Evolutionary conservation across 75 land plant genomes (phyloP).

Genomic region (Picea sitchensis): DNA sequence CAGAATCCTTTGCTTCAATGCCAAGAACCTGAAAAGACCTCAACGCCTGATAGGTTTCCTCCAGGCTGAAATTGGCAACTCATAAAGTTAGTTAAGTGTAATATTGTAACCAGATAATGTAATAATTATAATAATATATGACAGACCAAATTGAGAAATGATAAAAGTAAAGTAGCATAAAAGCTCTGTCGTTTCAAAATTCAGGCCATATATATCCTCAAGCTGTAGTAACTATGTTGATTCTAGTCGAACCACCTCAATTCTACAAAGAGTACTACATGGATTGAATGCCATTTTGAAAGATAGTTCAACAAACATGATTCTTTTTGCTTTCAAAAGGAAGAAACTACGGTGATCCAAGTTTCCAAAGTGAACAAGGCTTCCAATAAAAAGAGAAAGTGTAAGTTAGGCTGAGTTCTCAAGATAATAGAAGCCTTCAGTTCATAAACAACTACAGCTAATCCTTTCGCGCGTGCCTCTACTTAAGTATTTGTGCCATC

Average conservation of each 20-base stretch:
- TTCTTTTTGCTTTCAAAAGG: too few species aligned
- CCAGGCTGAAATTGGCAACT: conserved; percentile 31
- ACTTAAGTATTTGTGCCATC: too few species aligned
- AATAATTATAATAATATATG: neutral
- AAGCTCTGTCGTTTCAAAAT: neutral
- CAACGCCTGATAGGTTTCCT: conserved; percentile 55
- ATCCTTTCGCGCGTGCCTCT: too few species aligned
- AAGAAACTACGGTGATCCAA: too few species aligned
- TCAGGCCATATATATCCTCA: neutral
- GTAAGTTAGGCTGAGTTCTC: too few species aligned
- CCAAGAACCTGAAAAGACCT: conserved; percentile 55
- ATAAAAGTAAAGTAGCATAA: neutral
- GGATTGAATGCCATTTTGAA: too few species aligned
- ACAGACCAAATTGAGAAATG: neutral
- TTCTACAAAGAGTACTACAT: neutral
- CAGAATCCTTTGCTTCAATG: conserved; percentile 18
- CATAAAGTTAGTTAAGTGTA: too few species aligned
- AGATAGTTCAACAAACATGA: too few species aligned
- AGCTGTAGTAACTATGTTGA: neutral
- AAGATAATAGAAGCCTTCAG: too few species aligned
- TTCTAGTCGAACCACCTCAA: neutral
- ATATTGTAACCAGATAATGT: neutral
- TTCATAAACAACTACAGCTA: too few species aligned
- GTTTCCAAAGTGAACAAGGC: too few species aligned
- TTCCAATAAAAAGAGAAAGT: too few species aligned